Conservation (phyloP, 2,329 filamentous ascomycete species). For the Diaporthe vaccinii region DNA sequence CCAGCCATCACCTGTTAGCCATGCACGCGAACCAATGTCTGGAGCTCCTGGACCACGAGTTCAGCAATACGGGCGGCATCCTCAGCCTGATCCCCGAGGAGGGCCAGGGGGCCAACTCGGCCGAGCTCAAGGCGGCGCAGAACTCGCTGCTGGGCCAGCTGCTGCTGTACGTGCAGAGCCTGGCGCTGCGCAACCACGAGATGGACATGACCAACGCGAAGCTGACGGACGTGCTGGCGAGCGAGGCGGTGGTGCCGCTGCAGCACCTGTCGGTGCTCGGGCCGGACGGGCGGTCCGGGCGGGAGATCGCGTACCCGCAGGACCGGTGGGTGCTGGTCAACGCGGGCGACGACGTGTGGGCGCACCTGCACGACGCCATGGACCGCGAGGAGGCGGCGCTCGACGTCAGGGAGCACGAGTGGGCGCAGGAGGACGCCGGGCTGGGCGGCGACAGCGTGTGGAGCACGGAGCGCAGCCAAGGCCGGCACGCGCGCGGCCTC, state of each 20-base stretch:
- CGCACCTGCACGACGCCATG: constrained; percentile 60
- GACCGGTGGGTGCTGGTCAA: constrained; percentile 69
- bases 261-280: constrained; percentile 68
- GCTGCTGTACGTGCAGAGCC: constrained; percentile 66
- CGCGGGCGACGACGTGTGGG: constrained; percentile 64
- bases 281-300: constrained; percentile 64
- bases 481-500: constrained; percentile 58
- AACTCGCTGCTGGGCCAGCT: constrained; percentile 69
- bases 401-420: constrained; percentile 51
- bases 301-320: constrained; percentile 68
- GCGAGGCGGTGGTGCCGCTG: constrained; percentile 63
- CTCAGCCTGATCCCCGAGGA: constrained; percentile 66
- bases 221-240: constrained; percentile 62
- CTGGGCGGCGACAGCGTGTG: constrained; percentile 57
- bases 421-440: constrained; percentile 49
- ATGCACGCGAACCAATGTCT: constrained; percentile 72
- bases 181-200: constrained; percentile 68
- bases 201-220: constrained; percentile 68
- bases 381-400: constrained; percentile 60
- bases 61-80: constrained; percentile 67
- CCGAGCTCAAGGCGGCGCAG: constrained; percentile 59
- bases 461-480: constrained; percentile 46
- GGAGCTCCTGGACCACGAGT: constrained; percentile 72
- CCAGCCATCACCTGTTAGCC: constrained; percentile 63
- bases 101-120: constrained; percentile 48